Evolutionary conservation across 2,329 filamentous ascomycete genomes (phyloP).

Genomic region (Talaromyces sp.): DNA sequence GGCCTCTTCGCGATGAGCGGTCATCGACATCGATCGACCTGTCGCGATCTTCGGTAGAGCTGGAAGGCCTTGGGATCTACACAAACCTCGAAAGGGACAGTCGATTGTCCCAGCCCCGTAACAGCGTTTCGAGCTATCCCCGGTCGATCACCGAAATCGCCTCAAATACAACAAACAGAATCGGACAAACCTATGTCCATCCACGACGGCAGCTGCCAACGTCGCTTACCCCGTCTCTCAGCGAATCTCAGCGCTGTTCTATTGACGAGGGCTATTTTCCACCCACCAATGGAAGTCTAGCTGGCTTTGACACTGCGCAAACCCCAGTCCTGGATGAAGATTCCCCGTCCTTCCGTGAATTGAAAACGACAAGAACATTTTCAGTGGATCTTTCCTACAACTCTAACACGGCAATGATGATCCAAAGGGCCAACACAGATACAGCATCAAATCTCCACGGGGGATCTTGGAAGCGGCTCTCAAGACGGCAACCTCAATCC

Average conservation of each 20-base stretch:
- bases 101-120: constrained; percentile 35
- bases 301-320: not conserved
- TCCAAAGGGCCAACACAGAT: constrained; percentile 9
- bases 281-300: constrained; percentile 5
- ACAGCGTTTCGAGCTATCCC: constrained; percentile 32
- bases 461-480: constrained; percentile 6
- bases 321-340: constrained; percentile 37
- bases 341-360: constrained; percentile 18
- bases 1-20: constrained; percentile 43
- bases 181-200: constrained; percentile 50
- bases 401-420: not conserved
- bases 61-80: constrained; percentile 55
- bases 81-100: constrained; percentile 28
- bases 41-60: constrained; percentile 52
- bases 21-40: constrained; percentile 49
- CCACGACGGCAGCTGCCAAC: constrained; percentile 53
- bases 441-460: not conserved
- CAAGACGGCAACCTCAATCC: constrained; percentile 41
- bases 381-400: not conserved
- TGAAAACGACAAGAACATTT: not conserved
- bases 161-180: constrained; percentile 50
- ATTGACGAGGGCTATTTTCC: constrained; percentile 17
- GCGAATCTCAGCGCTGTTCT: constrained; percentile 48
- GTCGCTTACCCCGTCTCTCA: constrained; percentile 50
- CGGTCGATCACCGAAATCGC: constrained; percentile 51